These are phyloP conservation scores for Neoscytalidium dimidiatum DNA, from an alignment of 2,329 filamentous ascomycete species.

Conservation along the genomic window DNA sequence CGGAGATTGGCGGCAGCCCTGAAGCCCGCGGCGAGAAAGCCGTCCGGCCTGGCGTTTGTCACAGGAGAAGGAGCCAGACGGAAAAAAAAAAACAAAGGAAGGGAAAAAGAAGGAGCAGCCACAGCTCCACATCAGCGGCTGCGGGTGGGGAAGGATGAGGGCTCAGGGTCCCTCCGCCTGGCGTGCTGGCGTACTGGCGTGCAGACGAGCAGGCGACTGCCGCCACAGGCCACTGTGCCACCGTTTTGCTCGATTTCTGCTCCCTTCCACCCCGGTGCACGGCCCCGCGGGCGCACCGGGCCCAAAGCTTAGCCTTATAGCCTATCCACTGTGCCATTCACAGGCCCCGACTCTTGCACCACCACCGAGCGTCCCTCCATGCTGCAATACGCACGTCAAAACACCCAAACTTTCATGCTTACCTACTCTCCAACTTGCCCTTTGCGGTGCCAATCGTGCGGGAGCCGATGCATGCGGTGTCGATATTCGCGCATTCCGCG, in stretches of 20 bases:
- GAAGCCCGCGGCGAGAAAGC: background rate
- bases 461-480: background rate
- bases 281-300: background rate
- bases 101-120: background rate
- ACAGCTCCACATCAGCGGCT: background rate
- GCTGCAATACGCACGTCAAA: background rate
- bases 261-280: background rate
- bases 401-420: background rate
- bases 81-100: too few species aligned
- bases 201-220: too few species aligned
- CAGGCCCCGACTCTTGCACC: background rate
- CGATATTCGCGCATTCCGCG: background rate
- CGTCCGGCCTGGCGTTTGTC: too few species aligned
- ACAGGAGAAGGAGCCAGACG: too few species aligned
- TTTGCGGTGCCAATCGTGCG: background rate
- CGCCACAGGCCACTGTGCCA: too few species aligned
- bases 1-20: background rate
- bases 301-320: constrained; percentile 6
- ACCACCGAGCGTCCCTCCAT: background rate
- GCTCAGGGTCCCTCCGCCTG: background rate
- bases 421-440: background rate
- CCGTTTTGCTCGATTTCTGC: background rate
- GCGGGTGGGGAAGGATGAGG: background rate
- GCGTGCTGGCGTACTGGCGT: too few species aligned
- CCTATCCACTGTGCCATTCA: background rate